phyloP scores from a whole-genome alignment of 345 rosid genomes.

The Corchorus olitorius region DNA sequence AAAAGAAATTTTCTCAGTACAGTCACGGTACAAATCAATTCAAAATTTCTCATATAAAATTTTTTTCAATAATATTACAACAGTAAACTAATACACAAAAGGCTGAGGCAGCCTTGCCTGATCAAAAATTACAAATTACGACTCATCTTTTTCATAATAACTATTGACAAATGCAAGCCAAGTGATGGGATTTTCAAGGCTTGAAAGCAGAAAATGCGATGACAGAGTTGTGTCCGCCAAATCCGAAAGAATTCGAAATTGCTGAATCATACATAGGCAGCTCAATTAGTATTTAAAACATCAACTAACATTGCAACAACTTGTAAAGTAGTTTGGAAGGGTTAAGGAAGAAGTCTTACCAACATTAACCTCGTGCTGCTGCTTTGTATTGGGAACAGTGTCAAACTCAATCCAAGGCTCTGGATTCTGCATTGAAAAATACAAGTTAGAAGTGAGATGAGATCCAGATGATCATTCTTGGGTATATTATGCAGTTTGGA shows the following conservation, averaged over 20 bases:
- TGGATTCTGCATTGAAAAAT: constrained; percentile 57
- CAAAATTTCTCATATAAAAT: too few species aligned
- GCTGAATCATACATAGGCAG: constrained; percentile 46
- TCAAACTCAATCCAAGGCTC: constrained; percentile 91
- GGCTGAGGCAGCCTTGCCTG: constrained; percentile 17
- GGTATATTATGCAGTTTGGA: not conserved
- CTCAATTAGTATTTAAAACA: not conserved
- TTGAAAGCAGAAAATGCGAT: constrained; percentile 87
- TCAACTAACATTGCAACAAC: not conserved
- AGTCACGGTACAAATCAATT: too few species aligned
- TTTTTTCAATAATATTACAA: too few species aligned
- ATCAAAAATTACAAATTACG: not conserved
- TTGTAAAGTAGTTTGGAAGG: not conserved
- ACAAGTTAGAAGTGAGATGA: not conserved
- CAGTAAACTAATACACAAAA: not conserved
- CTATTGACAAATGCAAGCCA: constrained; percentile 3
- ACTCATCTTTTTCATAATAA: too few species aligned
- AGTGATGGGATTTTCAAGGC: constrained; percentile 53
- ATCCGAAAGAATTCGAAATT: constrained; percentile 95
- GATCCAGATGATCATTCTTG: not conserved
- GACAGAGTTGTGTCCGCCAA: constrained; percentile 99
- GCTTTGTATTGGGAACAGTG: constrained; percentile 78
- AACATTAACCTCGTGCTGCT: constrained; percentile 94
- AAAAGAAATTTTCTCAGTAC: too few species aligned
- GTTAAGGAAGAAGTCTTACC: constrained; percentile 53